Percentiles rank a stretch among this genome's conserved stretches.
These are phyloP conservation scores for Fusarium brevicatenulatum DNA, from an alignment of 2,329 filamentous ascomycete species.

Conservation along the genomic window DNA sequence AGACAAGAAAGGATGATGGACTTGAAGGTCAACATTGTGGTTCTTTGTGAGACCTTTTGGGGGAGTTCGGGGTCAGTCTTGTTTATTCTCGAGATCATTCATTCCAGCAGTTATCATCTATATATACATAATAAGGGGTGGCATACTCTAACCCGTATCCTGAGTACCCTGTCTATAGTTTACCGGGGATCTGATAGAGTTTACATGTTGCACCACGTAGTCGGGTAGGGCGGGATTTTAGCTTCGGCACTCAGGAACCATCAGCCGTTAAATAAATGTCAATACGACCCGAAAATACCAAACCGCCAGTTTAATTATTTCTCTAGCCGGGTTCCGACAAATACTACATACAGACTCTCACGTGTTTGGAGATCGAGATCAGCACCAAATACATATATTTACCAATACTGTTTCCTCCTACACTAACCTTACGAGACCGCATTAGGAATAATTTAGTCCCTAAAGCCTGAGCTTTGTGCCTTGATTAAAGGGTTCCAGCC, in stretches of 20 bases:
- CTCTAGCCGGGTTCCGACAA: neutral
- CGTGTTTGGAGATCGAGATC: neutral
- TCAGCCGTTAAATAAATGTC: too few species aligned
- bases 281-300: neutral
- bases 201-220: neutral
- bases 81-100: neutral
- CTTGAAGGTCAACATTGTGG: neutral
- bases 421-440: too few species aligned
- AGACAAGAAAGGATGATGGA: neutral
- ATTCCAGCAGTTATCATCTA: fast-evolving
- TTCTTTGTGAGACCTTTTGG: fast-evolving
- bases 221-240: neutral
- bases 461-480: too few species aligned
- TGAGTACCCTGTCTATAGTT: neutral
- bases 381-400: fast-evolving
- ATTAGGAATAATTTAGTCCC: too few species aligned
- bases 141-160: fast-evolving
- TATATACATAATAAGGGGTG: neutral
- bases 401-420: too few species aligned
- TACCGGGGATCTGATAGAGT: neutral
- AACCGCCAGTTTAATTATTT: fast-evolving
- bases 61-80: neutral
- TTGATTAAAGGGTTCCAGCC: too few species aligned
- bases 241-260: neutral
- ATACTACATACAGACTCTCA: fast-evolving